Base-by-base conservation (phyloP, 345 rosid species). In the Nasturtium officinale region DNA sequence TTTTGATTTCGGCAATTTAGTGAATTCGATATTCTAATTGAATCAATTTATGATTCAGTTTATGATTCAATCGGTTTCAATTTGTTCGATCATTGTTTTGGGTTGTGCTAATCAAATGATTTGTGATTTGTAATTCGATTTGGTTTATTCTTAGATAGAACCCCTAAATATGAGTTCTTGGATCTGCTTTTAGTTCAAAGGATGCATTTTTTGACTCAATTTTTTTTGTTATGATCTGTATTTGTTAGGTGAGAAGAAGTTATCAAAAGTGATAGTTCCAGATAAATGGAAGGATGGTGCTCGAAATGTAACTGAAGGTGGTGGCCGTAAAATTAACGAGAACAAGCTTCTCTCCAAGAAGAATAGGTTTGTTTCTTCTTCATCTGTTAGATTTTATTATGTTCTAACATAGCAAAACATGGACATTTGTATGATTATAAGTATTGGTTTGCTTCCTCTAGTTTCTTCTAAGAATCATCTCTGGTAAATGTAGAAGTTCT, bases 261-360 rank as follows among this genome's bases (percentile, higher is more conserved):
- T 95, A 62, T 51, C 96, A 32, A 91, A 90, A 87, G 99, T 95
- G 71, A 95, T 95, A 32, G 98, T 95, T 58, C 99, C 99, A 2
- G 98, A 95, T 81, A 91, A 91, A 80, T 95, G 99, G 98, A 92
- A 95, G 89, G 97, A 89, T 79, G 99, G 99, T 58, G 99, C 99
- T 74, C 83, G 89, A 77, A 92, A 95, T 87, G 87, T 91, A 58
- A 84, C 76, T 55, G 99, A 95, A 80, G 86, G 92, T 47, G 98
- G 98, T 60, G 98, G 98, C 32, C 98, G 97, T 48, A 96, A 96
- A 74, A 80, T 90, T 86, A 95, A 95, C 78, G 98, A 95, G 89
- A 95, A 95, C 84, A 95, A 92, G 35, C 98, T 95, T 82, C 96
- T 95, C 77, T 92, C 97, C 46, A 90, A 90, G 77, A 95, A 91